phyloP scores from a whole-genome alignment of 108 stramenopile genomes.

The Conticribra guillardii region DNA sequence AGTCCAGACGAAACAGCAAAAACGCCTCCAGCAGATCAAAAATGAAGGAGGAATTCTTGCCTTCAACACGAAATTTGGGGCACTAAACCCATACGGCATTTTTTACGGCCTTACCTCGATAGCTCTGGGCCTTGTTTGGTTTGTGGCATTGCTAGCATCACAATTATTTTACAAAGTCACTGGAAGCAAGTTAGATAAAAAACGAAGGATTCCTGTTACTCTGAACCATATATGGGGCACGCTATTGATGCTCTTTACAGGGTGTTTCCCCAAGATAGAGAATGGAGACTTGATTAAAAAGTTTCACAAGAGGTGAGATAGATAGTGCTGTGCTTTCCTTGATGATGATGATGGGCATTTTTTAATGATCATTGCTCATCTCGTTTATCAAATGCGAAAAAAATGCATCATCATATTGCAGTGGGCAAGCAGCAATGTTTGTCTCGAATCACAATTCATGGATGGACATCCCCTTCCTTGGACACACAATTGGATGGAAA shows the following conservation, averaged over 20 bases:
- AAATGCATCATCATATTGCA: slow-evolving; percentile 6
- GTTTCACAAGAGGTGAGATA: slow-evolving; percentile 62
- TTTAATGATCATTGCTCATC: not conserved
- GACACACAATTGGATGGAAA: slow-evolving; percentile 86
- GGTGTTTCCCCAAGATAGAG: slow-evolving; percentile 66
- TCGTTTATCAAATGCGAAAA: not conserved
- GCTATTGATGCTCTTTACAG: slow-evolving; percentile 64
- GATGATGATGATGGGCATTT: not conserved
- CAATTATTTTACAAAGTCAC: slow-evolving; percentile 72
- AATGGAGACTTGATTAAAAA: slow-evolving; percentile 59
- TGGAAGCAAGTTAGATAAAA: slow-evolving; percentile 62
- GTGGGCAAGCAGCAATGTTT: slow-evolving; percentile 80
- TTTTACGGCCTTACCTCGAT: slow-evolving; percentile 81
- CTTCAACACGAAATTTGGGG: slow-evolving; percentile 79
- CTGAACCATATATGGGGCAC: slow-evolving; percentile 85
- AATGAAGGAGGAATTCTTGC: slow-evolving; percentile 59
- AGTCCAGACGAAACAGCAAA: slow-evolving; percentile 33
- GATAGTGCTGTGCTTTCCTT: not conserved
- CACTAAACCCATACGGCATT: slow-evolving; percentile 84
- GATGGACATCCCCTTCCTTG: slow-evolving; percentile 92
- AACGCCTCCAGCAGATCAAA: slow-evolving; percentile 31
- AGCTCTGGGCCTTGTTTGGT: slow-evolving; percentile 78
- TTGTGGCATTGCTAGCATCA: slow-evolving; percentile 48
- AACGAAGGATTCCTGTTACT: slow-evolving; percentile 67
- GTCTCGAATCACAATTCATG: slow-evolving; percentile 91